Evolutionary conservation across 176 grass and related monocot genomes (phyloP).

Genomic region (Phragmites australis): DNA sequence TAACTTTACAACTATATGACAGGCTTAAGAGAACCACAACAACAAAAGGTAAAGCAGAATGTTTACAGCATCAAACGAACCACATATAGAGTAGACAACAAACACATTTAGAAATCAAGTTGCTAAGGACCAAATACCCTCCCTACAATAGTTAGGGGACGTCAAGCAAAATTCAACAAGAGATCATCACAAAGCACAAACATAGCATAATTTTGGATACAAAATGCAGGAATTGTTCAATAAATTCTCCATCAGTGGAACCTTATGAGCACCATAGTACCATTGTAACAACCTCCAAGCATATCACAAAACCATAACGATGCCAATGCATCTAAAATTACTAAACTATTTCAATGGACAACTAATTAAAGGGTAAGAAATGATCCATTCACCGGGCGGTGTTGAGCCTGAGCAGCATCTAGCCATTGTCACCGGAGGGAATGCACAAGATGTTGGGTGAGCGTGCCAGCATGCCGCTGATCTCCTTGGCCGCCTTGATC

Average conservation of each 20-base stretch:
- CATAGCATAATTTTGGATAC: background rate
- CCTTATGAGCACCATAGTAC: background rate
- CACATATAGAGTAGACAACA: background rate
- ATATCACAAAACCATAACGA: background rate
- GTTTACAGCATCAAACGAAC: background rate
- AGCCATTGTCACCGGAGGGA: slow-evolving; percentile 45
- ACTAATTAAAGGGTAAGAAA: background rate
- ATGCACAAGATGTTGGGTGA: slow-evolving; percentile 74
- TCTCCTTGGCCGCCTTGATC: slow-evolving; percentile 89
- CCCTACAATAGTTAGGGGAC: background rate
- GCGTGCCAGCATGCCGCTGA: slow-evolving; percentile 53
- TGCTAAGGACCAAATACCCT: background rate
- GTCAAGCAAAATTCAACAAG: background rate
- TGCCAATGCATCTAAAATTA: slow-evolving; percentile 20
- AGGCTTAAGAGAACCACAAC: background rate
- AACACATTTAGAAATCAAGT: background rate
- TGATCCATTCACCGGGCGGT: slow-evolving; percentile 52
- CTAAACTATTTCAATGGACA: slow-evolving; percentile 2
- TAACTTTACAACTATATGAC: background rate
- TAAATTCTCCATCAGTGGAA: background rate
- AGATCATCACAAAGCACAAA: background rate
- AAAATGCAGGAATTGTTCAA: slow-evolving; percentile 8
- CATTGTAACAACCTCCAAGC: background rate
- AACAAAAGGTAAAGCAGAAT: background rate
- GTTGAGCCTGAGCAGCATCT: slow-evolving; percentile 75